A percentile compares a stretch with the other conserved stretches of the same genome.
Evolutionary conservation across 2,329 filamentous ascomycete species (phyloP).

Genomic region (Cytospora leucostoma): DNA sequence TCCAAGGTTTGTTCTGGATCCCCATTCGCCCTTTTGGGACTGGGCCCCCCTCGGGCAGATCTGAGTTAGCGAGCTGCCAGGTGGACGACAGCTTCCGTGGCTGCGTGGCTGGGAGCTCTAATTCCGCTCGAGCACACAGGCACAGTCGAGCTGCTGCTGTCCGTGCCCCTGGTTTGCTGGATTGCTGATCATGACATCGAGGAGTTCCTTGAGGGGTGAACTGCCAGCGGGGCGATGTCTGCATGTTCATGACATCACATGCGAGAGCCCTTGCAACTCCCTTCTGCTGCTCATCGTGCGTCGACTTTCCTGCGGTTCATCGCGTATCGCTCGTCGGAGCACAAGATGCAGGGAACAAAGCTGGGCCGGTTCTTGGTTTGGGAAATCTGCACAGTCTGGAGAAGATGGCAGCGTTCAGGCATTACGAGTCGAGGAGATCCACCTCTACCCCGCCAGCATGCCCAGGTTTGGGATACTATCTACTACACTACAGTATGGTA

Average conservation of each 20-base stretch:
- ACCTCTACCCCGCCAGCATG: background rate
- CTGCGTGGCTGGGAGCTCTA: background rate
- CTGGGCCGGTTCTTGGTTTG: background rate
- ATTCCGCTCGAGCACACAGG: too few relatives aligned
- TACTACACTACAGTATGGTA: too few relatives aligned
- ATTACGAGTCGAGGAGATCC: background rate
- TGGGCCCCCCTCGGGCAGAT: background rate
- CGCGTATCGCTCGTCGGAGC: background rate
- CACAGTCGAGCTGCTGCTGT: background rate
- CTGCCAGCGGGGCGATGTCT: background rate
- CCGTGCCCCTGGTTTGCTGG: background rate
- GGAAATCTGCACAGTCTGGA: background rate
- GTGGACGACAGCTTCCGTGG: background rate
- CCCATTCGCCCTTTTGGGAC: background rate
- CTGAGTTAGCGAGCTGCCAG: background rate
- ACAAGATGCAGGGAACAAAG: background rate
- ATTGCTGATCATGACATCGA: background rate
- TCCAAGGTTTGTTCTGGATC: background rate
- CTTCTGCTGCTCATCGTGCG: conserved; percentile 1
- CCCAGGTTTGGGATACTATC: background rate
- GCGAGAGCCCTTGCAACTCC: background rate
- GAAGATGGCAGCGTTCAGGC: background rate
- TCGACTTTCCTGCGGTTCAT: background rate
- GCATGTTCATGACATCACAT: background rate
- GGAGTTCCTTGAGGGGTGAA: background rate